These are phyloP conservation scores for Trypanosoma lewisi DNA, from an alignment of 208 protist species.

Conservation along the genomic window DNA sequence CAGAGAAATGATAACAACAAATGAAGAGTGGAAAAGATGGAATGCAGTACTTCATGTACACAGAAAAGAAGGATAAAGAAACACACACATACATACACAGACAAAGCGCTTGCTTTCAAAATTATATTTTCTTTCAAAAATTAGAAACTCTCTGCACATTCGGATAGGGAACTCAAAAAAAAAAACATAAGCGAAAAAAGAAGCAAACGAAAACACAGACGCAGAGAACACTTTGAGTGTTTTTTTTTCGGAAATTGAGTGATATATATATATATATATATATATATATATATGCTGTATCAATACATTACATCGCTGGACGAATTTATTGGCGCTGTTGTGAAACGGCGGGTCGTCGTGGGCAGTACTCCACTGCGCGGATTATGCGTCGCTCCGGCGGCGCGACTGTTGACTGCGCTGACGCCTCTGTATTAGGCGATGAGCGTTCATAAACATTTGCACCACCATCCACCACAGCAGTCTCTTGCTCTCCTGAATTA, in stretches of 20 bases:
- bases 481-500: neutral
- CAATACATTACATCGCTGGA: no score
- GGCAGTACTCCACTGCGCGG: slow-evolving; percentile 60
- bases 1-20: no score
- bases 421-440: neutral
- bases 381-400: slow-evolving; percentile 35
- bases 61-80: no score
- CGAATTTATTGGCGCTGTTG: neutral
- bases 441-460: slow-evolving; percentile 2
- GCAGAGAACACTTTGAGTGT: slow-evolving; percentile 4
- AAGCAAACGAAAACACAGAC: slow-evolving; percentile 9
- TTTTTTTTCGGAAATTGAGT: neutral
- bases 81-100: no score
- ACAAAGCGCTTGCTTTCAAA: no score
- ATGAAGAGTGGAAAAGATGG: no score
- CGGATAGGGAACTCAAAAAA: neutral
- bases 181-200: slow-evolving; percentile 11
- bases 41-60: no score
- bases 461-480: no score
- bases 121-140: no score
- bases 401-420: neutral
- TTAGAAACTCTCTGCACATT: neutral
- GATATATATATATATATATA: no score
- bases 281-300: slow-evolving; percentile 3
- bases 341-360: slow-evolving; percentile 17